Conservation (phyloP, 129 eudicot species). For the Apium graveolens region DNA sequence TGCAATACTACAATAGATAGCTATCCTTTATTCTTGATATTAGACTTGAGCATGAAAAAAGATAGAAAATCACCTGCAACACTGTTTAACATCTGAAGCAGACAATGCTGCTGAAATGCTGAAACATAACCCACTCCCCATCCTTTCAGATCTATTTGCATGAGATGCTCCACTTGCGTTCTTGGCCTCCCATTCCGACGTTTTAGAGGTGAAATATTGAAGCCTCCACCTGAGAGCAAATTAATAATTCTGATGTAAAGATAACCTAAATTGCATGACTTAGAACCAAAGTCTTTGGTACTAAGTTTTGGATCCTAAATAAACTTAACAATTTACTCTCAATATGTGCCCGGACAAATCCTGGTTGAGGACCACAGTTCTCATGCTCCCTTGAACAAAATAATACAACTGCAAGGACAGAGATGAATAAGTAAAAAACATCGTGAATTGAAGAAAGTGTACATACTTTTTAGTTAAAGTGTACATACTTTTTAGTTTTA, state of each 20-base stretch:
- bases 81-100: conserved; percentile 91
- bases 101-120: conserved; percentile 92
- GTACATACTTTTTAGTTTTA: not conserved
- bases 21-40: not conserved
- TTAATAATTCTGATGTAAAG: conserved; percentile 1
- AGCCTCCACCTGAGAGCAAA: conserved; percentile 77
- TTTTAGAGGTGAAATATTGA: conserved; percentile 82
- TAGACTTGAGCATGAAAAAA: conserved; percentile 7
- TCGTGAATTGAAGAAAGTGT: not conserved
- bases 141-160: conserved; percentile 96
- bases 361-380: conserved; percentile 95
- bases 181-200: conserved; percentile 92
- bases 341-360: conserved; percentile 94
- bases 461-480: not conserved
- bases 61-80: conserved; percentile 76
- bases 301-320: conserved; percentile 6
- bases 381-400: conserved; percentile 95
- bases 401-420: conserved; percentile 74
- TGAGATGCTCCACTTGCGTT: conserved; percentile 91
- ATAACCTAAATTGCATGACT: conserved; percentile 13
- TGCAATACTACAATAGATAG: conserved; percentile 6
- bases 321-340: conserved; percentile 58
- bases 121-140: conserved; percentile 94
- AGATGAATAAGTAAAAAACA: not conserved
- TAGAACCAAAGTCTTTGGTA: conserved; percentile 6